A percentile compares a stretch with the other conserved stretches of the same genome.
Conservation (phyloP, 805 yeast species). For the Saccharomycopsis oosterbeekiorum region DNA sequence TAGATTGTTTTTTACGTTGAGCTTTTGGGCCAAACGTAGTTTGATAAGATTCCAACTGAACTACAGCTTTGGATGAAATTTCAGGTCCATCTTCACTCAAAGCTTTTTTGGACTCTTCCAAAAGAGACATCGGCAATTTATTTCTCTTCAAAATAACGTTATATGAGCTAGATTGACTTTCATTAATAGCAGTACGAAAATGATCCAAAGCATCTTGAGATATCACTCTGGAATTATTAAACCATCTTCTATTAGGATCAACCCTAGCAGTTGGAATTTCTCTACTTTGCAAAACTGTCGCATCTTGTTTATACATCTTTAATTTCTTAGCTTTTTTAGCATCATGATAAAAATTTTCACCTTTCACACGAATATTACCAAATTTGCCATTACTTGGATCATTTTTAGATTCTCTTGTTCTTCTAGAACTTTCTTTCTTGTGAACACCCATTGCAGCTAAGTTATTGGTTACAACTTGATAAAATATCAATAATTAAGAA, state of each 20-base stretch:
- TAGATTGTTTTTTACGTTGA: conserved; percentile 84
- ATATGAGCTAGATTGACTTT: conserved; percentile 42
- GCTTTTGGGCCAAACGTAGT: conserved; percentile 90
- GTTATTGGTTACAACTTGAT: conserved; percentile 32
- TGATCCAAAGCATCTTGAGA: conserved; percentile 94
- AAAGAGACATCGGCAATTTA: conserved; percentile 88
- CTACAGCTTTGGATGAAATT: conserved; percentile 66
- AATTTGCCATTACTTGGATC: conserved; percentile 36
- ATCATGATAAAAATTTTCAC: conserved; percentile 94
- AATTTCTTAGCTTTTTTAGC: conserved; percentile 84
- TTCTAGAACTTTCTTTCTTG: conserved; percentile 83
- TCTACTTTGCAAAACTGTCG: conserved; percentile 81
- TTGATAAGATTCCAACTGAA: conserved; percentile 68
- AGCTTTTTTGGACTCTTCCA: conserved; percentile 52
- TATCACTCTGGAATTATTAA: conserved; percentile 93
- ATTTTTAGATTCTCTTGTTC: conserved; percentile 70
- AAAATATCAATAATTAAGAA: conserved; percentile 62
- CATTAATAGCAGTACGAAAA: conserved; percentile 90
- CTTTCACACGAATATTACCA: conserved; percentile 88
- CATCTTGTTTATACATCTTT: conserved; percentile 91
- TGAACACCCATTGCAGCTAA: conserved; percentile 70
- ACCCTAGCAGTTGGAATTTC: conserved; percentile 87
- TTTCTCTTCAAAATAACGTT: conserved; percentile 82
- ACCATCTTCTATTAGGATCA: conserved; percentile 96
- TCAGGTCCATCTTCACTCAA: conserved; percentile 26